Evolutionary conservation across 2,329 filamentous ascomycete species (phyloP).

Genomic region (Ascochyta rabiei): DNA sequence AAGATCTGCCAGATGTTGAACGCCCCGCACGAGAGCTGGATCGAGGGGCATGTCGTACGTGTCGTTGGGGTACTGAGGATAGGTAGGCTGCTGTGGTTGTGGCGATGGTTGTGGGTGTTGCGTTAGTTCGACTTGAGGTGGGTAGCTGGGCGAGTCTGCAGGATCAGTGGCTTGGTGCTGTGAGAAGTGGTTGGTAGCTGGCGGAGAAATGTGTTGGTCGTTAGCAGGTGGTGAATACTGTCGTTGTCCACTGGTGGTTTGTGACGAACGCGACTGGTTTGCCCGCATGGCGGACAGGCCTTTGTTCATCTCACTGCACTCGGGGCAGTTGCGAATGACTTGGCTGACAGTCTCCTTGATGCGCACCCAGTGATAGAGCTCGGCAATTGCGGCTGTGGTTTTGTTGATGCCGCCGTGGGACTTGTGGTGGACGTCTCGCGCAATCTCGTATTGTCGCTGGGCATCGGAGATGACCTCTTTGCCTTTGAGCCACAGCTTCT

Average conservation of each 20-base stretch:
- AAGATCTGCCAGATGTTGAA: constrained; percentile 37
- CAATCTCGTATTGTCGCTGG: constrained; percentile 87
- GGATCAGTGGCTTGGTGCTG: neutral
- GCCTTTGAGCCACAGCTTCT: constrained; percentile 90
- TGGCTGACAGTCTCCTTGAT: constrained; percentile 98
- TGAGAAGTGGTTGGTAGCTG: constrained; percentile 15
- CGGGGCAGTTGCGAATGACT: constrained; percentile 87
- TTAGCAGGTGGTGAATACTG: constrained; percentile 9
- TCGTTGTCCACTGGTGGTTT: constrained; percentile 7
- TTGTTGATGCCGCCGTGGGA: constrained; percentile 97
- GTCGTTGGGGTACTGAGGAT: constrained; percentile 42
- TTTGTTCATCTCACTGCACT: constrained; percentile 76
- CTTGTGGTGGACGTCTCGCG: constrained; percentile 73
- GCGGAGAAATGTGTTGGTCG: constrained; percentile 8
- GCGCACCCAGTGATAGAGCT: constrained; percentile 95
- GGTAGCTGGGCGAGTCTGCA: constrained; percentile 35
- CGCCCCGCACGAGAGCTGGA: constrained; percentile 63
- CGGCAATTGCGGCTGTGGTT: constrained; percentile 90
- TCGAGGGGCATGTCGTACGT: constrained; percentile 64
- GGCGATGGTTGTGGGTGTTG: constrained; percentile 34
- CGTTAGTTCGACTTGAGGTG: constrained; percentile 37
- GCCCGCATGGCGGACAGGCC: constrained; percentile 35
- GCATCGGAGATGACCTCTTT: constrained; percentile 96
- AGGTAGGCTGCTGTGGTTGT: constrained; percentile 35
- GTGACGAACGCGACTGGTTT: constrained; percentile 24